Conservation (phyloP, 805 yeast genomes). For the Sugiyamaella floridensis region DNA sequence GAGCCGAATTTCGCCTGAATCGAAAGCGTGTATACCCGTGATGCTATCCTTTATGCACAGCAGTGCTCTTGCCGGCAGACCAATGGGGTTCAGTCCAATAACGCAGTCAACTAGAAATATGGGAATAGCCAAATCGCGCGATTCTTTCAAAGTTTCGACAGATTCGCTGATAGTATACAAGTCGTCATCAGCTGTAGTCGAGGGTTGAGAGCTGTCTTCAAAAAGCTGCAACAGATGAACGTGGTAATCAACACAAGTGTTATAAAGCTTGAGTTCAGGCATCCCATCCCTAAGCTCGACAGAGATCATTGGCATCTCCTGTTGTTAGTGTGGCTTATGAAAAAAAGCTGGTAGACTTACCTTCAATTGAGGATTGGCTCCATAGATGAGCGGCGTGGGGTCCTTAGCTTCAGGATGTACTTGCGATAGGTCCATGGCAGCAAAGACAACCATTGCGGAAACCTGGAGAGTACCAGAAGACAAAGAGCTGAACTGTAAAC, state of each 20-base stretch:
- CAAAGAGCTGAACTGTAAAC: constrained; percentile 3
- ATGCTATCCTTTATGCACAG: constrained; percentile 49
- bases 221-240: constrained; percentile 51
- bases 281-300: constrained; percentile 33
- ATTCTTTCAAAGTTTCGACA: constrained; percentile 14
- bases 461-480: constrained; percentile 6
- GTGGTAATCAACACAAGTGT: constrained; percentile 48
- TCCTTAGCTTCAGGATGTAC: constrained; percentile 11
- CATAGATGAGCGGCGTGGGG: constrained; percentile 12
- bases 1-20: constrained; percentile 30
- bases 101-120: constrained; percentile 43
- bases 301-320: constrained; percentile 37
- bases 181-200: constrained; percentile 14
- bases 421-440: constrained; percentile 14
- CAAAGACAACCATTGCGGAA: constrained; percentile 6
- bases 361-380: constrained; percentile 14
- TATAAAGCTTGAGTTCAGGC: constrained; percentile 40
- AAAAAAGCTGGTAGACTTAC: constrained; percentile 3
- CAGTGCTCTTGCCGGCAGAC: constrained; percentile 47
- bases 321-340: background rate
- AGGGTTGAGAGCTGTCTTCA: constrained; percentile 21
- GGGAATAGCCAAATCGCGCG: constrained; percentile 11
- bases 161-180: constrained; percentile 11
- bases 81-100: constrained; percentile 57
- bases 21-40: constrained; percentile 39